Conservation (phyloP, 345 rosid species). For the Aquilaria sinensis region DNA sequence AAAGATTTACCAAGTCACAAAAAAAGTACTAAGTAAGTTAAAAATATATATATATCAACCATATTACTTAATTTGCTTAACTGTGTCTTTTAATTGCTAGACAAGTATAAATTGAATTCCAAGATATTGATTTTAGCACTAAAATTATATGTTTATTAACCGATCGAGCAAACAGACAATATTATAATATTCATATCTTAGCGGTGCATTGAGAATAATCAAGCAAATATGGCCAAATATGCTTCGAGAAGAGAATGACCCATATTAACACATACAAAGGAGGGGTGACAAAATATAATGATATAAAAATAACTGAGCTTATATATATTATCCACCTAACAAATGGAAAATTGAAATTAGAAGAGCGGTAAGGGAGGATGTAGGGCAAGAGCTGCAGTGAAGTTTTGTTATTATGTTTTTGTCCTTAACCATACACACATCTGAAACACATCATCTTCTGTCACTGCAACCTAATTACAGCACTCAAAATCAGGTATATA, state of each 20-base stretch:
- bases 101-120: too few species aligned
- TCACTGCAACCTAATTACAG: conserved; percentile 6
- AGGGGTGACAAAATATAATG: background rate
- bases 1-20: too few species aligned
- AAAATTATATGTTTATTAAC: too few species aligned
- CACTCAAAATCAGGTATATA: conserved; percentile 3
- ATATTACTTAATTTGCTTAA: too few species aligned
- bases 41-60: too few species aligned
- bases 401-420: conserved; percentile 22
- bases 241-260: background rate
- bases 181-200: too few species aligned
- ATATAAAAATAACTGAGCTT: background rate
- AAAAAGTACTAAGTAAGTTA: too few species aligned
- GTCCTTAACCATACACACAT: conserved; percentile 19
- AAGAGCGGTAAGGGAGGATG: conserved; percentile 24
- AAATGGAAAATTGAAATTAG: background rate
- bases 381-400: conserved; percentile 13
- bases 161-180: too few species aligned
- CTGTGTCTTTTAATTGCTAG: too few species aligned
- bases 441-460: conserved; percentile 18
- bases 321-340: background rate
- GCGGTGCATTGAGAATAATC: too few species aligned
- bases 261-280: background rate
- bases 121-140: too few species aligned
- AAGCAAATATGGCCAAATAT: too few species aligned